Percentiles rank a stretch among this genome's conserved stretches.
Evolutionary conservation across 2,329 filamentous ascomycete genomes (phyloP).

Genomic region (Proliferodiscus dingleyae): DNA sequence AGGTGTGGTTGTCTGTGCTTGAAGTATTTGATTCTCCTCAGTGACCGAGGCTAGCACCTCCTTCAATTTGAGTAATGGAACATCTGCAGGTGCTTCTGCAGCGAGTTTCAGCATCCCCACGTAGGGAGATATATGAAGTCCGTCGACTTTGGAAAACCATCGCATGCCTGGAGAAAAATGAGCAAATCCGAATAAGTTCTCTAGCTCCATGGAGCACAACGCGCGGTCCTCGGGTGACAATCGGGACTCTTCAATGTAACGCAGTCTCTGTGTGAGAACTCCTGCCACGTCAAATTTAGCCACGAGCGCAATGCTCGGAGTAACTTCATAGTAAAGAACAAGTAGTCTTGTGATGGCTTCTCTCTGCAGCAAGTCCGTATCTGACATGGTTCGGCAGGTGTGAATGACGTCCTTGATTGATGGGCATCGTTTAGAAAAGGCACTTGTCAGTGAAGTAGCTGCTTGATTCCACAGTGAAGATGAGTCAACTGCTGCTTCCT

Average conservation of each 20-base stretch:
- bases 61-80: constrained; percentile 48
- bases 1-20: constrained; percentile 37
- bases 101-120: constrained; percentile 62
- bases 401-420: constrained; percentile 75
- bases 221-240: constrained; percentile 42
- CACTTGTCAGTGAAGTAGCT: constrained; percentile 59
- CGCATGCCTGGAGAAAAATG: constrained; percentile 77
- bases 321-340: constrained; percentile 76
- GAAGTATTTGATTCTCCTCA: constrained; percentile 62
- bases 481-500: constrained; percentile 33
- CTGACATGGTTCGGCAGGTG: constrained; percentile 64
- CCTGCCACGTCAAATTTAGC: constrained; percentile 86
- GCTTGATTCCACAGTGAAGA: constrained; percentile 63
- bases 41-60: constrained; percentile 56
- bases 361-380: constrained; percentile 67
- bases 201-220: constrained; percentile 67
- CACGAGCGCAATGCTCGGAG: constrained; percentile 73
- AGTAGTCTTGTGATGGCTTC: constrained; percentile 76
- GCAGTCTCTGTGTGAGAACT: constrained; percentile 64
- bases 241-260: constrained; percentile 49
- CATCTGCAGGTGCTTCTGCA: constrained; percentile 42
- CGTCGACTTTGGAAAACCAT: constrained; percentile 77
- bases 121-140: constrained; percentile 62
- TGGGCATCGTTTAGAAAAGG: constrained; percentile 75
- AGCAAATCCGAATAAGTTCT: constrained; percentile 77